A percentile compares a stretch with the other conserved stretches of the same genome.
Evolutionary conservation across 1,284 basidiomycete genomes (phyloP).

Genomic region (Dichomitus squalens): DNA sequence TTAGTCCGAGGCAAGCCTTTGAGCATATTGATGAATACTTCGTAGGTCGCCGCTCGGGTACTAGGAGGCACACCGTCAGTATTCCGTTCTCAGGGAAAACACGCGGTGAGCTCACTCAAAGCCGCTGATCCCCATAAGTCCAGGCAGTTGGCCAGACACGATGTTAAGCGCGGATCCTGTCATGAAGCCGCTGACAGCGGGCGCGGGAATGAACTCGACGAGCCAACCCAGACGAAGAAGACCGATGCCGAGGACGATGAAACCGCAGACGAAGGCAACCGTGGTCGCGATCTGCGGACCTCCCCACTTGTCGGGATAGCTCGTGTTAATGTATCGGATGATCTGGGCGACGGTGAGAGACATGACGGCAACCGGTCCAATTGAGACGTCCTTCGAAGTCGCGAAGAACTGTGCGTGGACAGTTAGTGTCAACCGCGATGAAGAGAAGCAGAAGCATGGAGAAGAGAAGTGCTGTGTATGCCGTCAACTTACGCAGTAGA

Average conservation of each 20-base stretch:
- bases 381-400: constrained; percentile 94
- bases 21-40: constrained; percentile 89
- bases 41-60: constrained; percentile 82
- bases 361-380: constrained; percentile 97
- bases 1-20: constrained; percentile 73
- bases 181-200: constrained; percentile 94
- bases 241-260: constrained; percentile 91
- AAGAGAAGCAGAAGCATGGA: constrained; percentile 8
- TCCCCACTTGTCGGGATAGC: constrained; percentile 55
- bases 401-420: constrained; percentile 71
- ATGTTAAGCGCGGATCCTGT: constrained; percentile 90
- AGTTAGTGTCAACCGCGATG: constrained; percentile 5
- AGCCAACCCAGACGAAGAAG: constrained; percentile 90
- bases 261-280: constrained; percentile 87
- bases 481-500: constrained; percentile 65
- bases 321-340: constrained; percentile 62
- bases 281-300: constrained; percentile 81
- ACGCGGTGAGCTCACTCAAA: constrained; percentile 63
- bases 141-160: constrained; percentile 80
- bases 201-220: constrained; percentile 90
- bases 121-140: constrained; percentile 79
- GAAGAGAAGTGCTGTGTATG: constrained; percentile 26
- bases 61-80: constrained; percentile 37
- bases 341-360: constrained; percentile 85
- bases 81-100: background rate